Conservation (phyloP, 2,329 filamentous ascomycete species). For the Tolypocladium endophyticum region DNA sequence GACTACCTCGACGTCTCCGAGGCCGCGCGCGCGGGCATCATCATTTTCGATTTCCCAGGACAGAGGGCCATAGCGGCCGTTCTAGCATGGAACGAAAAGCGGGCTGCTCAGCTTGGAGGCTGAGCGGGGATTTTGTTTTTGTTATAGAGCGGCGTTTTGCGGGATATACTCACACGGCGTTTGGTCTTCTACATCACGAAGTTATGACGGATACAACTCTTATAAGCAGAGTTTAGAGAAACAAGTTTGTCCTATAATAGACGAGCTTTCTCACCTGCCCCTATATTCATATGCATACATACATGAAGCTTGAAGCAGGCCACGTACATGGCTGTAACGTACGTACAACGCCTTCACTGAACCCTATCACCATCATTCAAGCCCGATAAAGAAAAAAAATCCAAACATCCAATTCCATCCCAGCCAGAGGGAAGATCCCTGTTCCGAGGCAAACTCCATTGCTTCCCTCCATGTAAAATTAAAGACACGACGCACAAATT, state of each 20-base stretch:
- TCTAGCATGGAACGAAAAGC: constrained; percentile 26
- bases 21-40: constrained; percentile 27
- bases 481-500: not conserved
- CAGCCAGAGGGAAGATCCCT: not conserved
- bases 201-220: not conserved
- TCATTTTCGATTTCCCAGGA: constrained; percentile 40
- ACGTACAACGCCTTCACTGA: not conserved
- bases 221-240: not conserved
- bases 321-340: not conserved
- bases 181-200: not conserved
- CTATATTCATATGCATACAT: not conserved
- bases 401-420: not conserved
- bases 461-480: not conserved
- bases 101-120: constrained; percentile 2
- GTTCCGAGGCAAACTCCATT: not conserved
- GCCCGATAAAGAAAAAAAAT: not conserved
- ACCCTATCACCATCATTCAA: not conserved
- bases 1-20: constrained; percentile 14
- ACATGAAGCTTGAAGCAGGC: not conserved
- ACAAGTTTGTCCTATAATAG: not conserved
- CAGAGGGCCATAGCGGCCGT: constrained; percentile 29
- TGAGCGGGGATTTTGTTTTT: not conserved
- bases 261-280: not conserved
- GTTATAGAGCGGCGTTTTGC: not conserved
- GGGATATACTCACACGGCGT: not conserved